Conservation (phyloP, 352 stramenopile genomes). For the Globisporangium camurandrum region DNA sequence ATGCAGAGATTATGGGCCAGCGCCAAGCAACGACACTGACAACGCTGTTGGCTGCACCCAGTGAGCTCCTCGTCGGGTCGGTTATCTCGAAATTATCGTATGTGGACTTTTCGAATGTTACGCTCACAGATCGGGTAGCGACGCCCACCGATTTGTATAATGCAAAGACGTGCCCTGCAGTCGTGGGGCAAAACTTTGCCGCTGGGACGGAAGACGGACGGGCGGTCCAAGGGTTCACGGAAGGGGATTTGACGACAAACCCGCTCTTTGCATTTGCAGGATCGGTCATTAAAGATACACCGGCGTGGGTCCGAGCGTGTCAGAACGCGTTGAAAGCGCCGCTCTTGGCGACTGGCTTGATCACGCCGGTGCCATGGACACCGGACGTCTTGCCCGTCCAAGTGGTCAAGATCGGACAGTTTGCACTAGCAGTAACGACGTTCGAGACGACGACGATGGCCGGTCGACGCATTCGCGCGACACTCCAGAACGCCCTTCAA, state of each 20-base stretch:
- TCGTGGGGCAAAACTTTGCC: constrained; percentile 43
- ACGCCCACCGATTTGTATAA: constrained; percentile 19
- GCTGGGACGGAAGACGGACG: constrained; percentile 44
- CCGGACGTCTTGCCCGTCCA: constrained; percentile 47
- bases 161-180: constrained; percentile 30
- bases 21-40: constrained; percentile 25
- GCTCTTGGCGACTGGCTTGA: constrained; percentile 30
- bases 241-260: constrained; percentile 33
- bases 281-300: constrained; percentile 19
- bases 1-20: constrained; percentile 32
- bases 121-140: constrained; percentile 14
- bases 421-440: constrained; percentile 40
- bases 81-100: constrained; percentile 29
- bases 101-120: constrained; percentile 40
- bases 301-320: constrained; percentile 30
- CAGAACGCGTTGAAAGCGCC: constrained; percentile 30
- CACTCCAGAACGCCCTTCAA: constrained; percentile 22
- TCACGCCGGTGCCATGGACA: constrained; percentile 32
- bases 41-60: constrained; percentile 15
- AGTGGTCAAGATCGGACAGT: constrained; percentile 43
- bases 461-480: constrained; percentile 39
- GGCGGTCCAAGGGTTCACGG: constrained; percentile 21
- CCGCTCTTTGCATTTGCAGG: constrained; percentile 19
- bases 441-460: constrained; percentile 62
- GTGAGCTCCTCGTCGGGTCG: constrained; percentile 19